Evolutionary conservation across 2,329 filamentous ascomycete species (phyloP), one percentile per base, ranked within the genome.

Genomic region (Magnaporthiopsis poae): DNA sequence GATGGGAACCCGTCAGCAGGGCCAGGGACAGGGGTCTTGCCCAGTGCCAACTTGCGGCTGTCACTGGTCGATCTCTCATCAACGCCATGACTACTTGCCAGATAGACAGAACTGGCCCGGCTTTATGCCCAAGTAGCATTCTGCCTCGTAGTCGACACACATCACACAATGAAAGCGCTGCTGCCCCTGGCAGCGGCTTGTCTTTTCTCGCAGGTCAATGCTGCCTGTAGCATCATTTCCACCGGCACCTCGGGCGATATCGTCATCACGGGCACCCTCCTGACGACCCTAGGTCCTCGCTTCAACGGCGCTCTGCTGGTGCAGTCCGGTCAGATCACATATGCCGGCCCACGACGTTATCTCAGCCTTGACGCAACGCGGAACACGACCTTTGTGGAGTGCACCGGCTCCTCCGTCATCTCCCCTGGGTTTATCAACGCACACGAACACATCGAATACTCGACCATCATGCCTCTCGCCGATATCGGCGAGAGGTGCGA

Each of bases 391-490:
- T 65, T 73, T 7, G 25, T 74, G 25, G 67, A 72, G 33, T 74
- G 73, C 66, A 36, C 68, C 9, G 68, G 66, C 8, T 21, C 21
- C 21, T 71, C 71, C 8, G 71, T 73, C 63, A 72, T 74, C 61
- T 74, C 72, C 1, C 72, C 73, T 0, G 73, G 72, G 39, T 74
- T 74, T 67, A 71, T 74, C 70, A 74, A 74, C 67, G 70, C 71
- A 2, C 73, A 74, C 63, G 72, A 74, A 65, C 73, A 74, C 67
- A 71, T 74, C 66, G 70, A 68, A 18, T 74, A 67, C 66, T 69
- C 71, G 2, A 73, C 72, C 27, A 68, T 72, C 64, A 65, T 35
- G 15, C 73, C 73, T 7, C 69, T 74, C 31, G 61, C 67, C 1
- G 71, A 72, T 63, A 67, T 70, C 39, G 71, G 71, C 15, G 71